Evolutionary conservation across 140 eudicot genomes (phyloP), one percentile per base, ranked within the genome.

Genomic region (Cichorium intybus): DNA sequence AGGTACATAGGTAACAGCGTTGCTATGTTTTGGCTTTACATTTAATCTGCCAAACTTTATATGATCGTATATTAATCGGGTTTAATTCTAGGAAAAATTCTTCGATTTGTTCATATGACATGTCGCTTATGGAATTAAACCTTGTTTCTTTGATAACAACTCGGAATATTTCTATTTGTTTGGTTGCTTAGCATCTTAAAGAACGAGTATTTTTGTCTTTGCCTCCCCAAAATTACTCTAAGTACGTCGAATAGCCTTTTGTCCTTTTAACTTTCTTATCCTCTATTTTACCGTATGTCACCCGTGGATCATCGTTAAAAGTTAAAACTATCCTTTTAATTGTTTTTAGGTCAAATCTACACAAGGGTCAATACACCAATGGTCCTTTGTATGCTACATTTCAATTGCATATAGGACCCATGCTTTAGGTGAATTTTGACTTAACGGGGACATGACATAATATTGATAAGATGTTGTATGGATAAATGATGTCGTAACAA

Each of bases 71-170:
- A 53, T 28, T 45, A 31, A 52, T 33, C 5, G 34, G 20, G n/a
- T 2, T 34, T 5, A 20, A 12, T 41, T 61, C 65, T 72, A 43
- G 60, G 77, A 27, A 12, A 43, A 15, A 24, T 53, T 62, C 49
- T 72, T 65, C 55, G 61, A 64, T 55, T 54, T 64, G 56, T 45
- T 56, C 47, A 41, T 41, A 28, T 7, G 47, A 39, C 57, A 56
- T 20, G 57, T 56, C 29, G 27, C 24, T n/a, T 54, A 54, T 18
- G 41, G 64, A 67, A 24, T 24, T 54, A 24, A 39, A 67, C 39
- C 46, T 69, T 37, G 56, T 57, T 52, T 22, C 34, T 56, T 43
- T 45, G 35, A 28, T 24, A 45, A 49, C 3, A 20, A 69, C 26
- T 29, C 11, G 39, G 39, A 39, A 28, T 43, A 41, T 56, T 56